Evolutionary conservation across 2,329 filamentous ascomycete genomes (phyloP).

Genomic region (Emericellopsis atlantica): DNA sequence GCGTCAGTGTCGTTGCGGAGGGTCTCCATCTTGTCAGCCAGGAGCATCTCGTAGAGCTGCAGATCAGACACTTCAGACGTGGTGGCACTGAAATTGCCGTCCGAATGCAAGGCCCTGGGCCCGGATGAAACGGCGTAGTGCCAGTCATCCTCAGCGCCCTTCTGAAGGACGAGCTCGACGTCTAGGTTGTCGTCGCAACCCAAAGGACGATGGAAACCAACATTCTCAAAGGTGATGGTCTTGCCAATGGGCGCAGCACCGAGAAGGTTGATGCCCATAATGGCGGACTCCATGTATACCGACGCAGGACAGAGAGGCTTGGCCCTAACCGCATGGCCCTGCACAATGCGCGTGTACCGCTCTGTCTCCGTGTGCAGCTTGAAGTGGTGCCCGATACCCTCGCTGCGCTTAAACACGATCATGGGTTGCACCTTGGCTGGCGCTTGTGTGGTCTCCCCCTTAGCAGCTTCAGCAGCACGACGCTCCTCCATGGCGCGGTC

Average conservation of each 20-base stretch:
- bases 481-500: constrained; percentile 2
- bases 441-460: background rate
- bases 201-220: background rate
- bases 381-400: constrained; percentile 1
- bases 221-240: constrained; percentile 6
- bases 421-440: background rate
- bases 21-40: constrained; percentile 4
- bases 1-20: constrained; percentile 4
- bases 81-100: background rate
- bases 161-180: background rate
- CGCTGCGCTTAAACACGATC: background rate
- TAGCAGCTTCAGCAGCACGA: background rate
- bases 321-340: constrained; percentile 7
- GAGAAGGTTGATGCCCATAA: constrained; percentile 6
- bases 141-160: background rate
- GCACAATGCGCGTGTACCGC: constrained; percentile 6
- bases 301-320: constrained; percentile 9
- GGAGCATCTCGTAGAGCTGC: constrained; percentile 5
- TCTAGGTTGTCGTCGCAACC: background rate
- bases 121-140: background rate
- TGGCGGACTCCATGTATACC: constrained; percentile 9
- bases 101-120: background rate
- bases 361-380: constrained; percentile 4
- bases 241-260: constrained; percentile 2
- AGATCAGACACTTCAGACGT: constrained; percentile 2